Percentiles rank a stretch among this genome's conserved stretches.
Evolutionary conservation across 257 asterid species (phyloP).

Genomic region (Solanum appendiculatum): DNA sequence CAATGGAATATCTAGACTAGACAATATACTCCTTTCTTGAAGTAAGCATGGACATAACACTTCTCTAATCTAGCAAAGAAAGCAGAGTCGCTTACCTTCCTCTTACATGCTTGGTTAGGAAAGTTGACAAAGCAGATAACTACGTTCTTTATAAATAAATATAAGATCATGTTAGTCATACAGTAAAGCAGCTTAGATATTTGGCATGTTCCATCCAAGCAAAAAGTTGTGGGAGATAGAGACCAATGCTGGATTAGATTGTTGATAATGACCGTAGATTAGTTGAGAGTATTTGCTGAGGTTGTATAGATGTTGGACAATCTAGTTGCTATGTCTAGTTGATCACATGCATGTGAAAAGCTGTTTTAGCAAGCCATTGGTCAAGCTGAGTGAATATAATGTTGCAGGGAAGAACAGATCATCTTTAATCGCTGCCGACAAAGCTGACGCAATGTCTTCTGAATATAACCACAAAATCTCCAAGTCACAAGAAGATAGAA

Average conservation of each 20-base stretch:
- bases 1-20: background rate
- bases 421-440: slow-evolving; percentile 96
- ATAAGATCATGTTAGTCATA: background rate
- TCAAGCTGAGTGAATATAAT: slow-evolving; percentile 45
- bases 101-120: background rate
- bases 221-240: slow-evolving; percentile 14
- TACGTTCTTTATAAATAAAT: background rate
- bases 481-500: slow-evolving; percentile 60
- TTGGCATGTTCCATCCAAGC: slow-evolving; percentile 2
- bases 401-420: slow-evolving; percentile 96
- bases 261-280: slow-evolving; percentile 94
- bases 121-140: background rate
- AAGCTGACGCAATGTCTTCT: slow-evolving; percentile 93
- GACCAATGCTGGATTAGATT: slow-evolving; percentile 60
- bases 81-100: background rate
- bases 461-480: slow-evolving; percentile 95
- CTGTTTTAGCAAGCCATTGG: slow-evolving; percentile 84
- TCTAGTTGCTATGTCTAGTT: slow-evolving; percentile 85
- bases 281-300: slow-evolving; percentile 91
- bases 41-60: background rate
- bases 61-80: background rate
- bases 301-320: slow-evolving; percentile 93
- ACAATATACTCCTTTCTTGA: background rate
- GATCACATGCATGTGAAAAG: slow-evolving; percentile 92
- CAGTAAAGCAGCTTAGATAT: background rate